These are phyloP conservation scores for Bauhinia variegata DNA, from an alignment of 306 rosid genomes.

Conservation along the genomic window DNA sequence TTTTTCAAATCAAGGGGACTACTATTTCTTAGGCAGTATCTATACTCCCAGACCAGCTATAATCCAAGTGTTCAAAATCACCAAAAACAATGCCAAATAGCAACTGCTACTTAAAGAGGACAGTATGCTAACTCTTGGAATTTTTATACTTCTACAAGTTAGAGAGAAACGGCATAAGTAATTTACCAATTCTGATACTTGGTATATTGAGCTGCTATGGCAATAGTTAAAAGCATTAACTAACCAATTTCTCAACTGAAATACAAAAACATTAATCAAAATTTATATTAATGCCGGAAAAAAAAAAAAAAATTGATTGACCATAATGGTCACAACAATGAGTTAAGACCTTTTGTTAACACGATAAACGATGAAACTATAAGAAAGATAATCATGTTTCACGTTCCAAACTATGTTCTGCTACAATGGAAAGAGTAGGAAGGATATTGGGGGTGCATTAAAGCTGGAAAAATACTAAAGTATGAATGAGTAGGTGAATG, in stretches of 20 bases:
- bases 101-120: conserved; percentile 19
- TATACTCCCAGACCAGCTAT: background rate
- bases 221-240: conserved; percentile 1
- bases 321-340: background rate
- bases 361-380: conserved; percentile 12
- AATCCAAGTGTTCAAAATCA: background rate
- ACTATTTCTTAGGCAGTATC: background rate
- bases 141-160: background rate
- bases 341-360: background rate
- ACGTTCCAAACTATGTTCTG: conserved; percentile 3
- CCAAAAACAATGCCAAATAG: conserved; percentile 11
- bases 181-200: background rate
- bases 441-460: background rate
- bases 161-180: conserved; percentile 1
- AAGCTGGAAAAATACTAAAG: conserved; percentile 6
- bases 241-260: background rate
- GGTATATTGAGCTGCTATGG: background rate
- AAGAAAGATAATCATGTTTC: conserved; percentile 6
- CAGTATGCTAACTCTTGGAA: background rate
- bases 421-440: background rate
- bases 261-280: background rate
- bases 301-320: background rate
- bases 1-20: background rate
- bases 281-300: too few species aligned
- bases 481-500: conserved; percentile 11